Base-by-base conservation (phyloP, 805 yeast species). In the Yamadazyma paraphyllophila region DNA sequence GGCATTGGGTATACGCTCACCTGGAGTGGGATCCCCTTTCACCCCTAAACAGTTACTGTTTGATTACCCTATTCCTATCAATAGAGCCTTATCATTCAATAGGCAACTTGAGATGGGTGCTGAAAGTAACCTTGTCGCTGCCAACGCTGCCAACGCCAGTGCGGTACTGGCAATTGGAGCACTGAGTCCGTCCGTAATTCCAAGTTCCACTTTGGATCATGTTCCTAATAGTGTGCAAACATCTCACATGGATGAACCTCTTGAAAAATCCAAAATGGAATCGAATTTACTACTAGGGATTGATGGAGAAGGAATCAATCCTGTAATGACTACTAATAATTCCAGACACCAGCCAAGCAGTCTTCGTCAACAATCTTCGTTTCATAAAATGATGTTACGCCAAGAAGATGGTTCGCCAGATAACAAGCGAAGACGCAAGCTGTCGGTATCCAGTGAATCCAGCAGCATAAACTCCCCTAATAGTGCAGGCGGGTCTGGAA, bases 1-100 rank as follows among this genome's bases (percentile, higher is more conserved):
- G 31, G 52, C 55, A 12, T 41, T 51, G 39, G 55, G 55, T 17
- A 51, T 51, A 14, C 39, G 46, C 15, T 44, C 52, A 2, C 52
- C 55, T 2, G 52, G 46, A 16, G 39, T 48, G 4, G 46, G 44
- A 1, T 46, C 52, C 2, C 52, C 52, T 2, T 51, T 51, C 33
- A 46, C 49, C 7, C 51, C 55, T 8, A 42, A 43, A 20, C 44
- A 39, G 20, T 25, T 44, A 3, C 20, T 24, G 26, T 48, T 48
- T 35, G 55, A 51, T 38, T 51, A 36, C 32, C 55, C 55, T 8
- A 43, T 51, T 17, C 52, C 55, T 1, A 48, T 51, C 20, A 48
- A 48, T 16, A 36, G 55, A 29, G 52, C 52, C 9, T 29, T 51
- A 11, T 48, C 55, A 4, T 48, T 51, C 31, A 44, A 44, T 34